A percentile compares a stretch with the other conserved stretches of the same genome.
Conservation (phyloP, 305 asterid species). For the Ilex paraguariensis region DNA sequence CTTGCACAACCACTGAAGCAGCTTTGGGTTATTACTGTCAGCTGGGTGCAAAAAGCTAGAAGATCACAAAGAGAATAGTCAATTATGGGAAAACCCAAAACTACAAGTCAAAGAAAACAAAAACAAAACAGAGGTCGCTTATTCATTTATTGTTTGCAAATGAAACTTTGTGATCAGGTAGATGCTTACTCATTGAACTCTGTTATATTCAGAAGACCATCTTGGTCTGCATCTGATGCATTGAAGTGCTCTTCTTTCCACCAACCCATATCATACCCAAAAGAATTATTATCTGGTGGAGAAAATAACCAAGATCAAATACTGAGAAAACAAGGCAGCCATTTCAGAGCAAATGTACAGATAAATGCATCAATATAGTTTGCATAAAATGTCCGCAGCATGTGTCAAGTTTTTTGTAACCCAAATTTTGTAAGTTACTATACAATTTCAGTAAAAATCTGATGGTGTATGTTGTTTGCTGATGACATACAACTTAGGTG, state of each 20-base stretch:
- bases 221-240: conserved; percentile 87
- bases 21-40: conserved; percentile 65
- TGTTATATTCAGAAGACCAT: conserved; percentile 71
- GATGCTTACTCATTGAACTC: conserved; percentile 87
- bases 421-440: too few species aligned
- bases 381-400: too few species aligned
- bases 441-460: too few species aligned
- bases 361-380: too few species aligned
- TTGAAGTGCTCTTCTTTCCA: conserved; percentile 95
- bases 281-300: conserved; percentile 49
- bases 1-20: conserved; percentile 80
- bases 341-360: too few species aligned
- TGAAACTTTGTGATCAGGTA: conserved; percentile 11
- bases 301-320: neutral
- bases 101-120: conserved; percentile 6
- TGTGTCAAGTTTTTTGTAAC: too few species aligned
- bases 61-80: conserved; percentile 15
- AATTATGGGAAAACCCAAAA: neutral
- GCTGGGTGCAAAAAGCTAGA: conserved; percentile 93
- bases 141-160: conserved; percentile 2
- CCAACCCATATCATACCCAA: conserved; percentile 93
- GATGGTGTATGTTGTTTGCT: too few species aligned
- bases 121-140: conserved; percentile 1
- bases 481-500: too few species aligned
- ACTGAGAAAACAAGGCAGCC: too few species aligned